Percentiles rank a stretch among this genome's conserved stretches.
phyloP scores from a whole-genome alignment of 306 rosid species.

The Lathyrus sativus region DNA sequence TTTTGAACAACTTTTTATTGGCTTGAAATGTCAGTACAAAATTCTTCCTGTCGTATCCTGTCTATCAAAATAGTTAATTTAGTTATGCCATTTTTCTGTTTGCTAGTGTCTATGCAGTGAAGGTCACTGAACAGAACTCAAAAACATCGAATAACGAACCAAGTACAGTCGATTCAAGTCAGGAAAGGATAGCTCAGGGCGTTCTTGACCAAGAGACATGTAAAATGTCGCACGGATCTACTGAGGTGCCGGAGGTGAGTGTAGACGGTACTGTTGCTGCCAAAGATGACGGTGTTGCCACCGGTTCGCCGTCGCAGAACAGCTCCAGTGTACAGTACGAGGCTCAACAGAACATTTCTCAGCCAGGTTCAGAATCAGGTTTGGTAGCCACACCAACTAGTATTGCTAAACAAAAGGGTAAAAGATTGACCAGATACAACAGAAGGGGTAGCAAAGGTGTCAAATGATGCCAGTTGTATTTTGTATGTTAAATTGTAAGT shows the following conservation, averaged over 20 bases:
- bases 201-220: constrained; percentile 42
- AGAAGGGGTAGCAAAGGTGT: constrained; percentile 50
- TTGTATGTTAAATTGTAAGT: constrained; percentile 44
- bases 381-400: constrained; percentile 33
- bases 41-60: constrained; percentile 17
- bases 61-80: constrained; percentile 1
- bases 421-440: constrained; percentile 53
- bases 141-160: constrained; percentile 35
- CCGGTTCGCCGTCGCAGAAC: constrained; percentile 61
- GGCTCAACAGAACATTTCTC: constrained; percentile 47
- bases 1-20: constrained; percentile 22
- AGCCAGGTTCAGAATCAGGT: constrained; percentile 41
- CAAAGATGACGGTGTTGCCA: constrained; percentile 41
- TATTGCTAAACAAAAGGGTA: constrained; percentile 48
- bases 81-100: constrained; percentile 36
- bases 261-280: constrained; percentile 32
- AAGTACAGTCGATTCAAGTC: constrained; percentile 37
- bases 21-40: constrained; percentile 23
- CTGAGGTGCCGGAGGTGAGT: constrained; percentile 52
- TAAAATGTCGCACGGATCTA: constrained; percentile 49
- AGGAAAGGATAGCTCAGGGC: constrained; percentile 42
- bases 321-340: constrained; percentile 51
- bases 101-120: constrained; percentile 53
- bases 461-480: constrained; percentile 46
- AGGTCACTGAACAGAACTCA: constrained; percentile 43